Base-by-base conservation (phyloP, 23 red algal genomes). In the Gracilariopsis chorda region DNA sequence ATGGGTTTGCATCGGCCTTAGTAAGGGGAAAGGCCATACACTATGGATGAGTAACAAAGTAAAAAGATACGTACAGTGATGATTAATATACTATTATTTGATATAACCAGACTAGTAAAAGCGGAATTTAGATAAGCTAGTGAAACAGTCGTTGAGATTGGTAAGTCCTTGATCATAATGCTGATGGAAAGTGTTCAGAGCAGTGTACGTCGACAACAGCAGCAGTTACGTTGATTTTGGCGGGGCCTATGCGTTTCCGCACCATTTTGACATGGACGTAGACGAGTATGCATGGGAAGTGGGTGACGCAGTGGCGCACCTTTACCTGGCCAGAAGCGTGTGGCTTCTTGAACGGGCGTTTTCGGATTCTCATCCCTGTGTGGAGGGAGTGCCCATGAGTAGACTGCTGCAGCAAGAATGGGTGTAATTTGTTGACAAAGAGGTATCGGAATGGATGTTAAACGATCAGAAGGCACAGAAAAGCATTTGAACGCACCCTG, bases 261-360 rank as follows among this genome's bases (percentile, higher is more conserved):
- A 69, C 12, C 69, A 89, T 43, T 78, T 77, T 27, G 85, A 69
- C 24, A 89, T 89, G 85, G 39, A 35, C 42, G 85, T 45, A 34
- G 23, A 27, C 34, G 85, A 89, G 33, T 41, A 77, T 43, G 64
- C 61, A 19, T 4, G 47, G 28, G 34, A 72, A 23, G 52, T 89
- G 85, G 85, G 33, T 28, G 62, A 82, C 68, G 28, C 25, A 59
- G 74, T 56, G 75, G 28, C 34, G 44, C 60, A 82, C 14, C 42
- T 91, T 49, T 75, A 46, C 40, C 75, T 91, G 17, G 88, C 88
- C 13, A 75, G 88, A 4, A 19, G 45, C n/a, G 74, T 91, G 35
- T 82, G 58, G 53, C 88, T 82, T 41, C 35, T 91, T 42, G 88
- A 91, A 30, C 53, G 88, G 23, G 17, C 55, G 74, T 80, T 91